Base-by-base conservation (phyloP, 2,329 filamentous ascomycete species). In the Microcera coccophila region DNA sequence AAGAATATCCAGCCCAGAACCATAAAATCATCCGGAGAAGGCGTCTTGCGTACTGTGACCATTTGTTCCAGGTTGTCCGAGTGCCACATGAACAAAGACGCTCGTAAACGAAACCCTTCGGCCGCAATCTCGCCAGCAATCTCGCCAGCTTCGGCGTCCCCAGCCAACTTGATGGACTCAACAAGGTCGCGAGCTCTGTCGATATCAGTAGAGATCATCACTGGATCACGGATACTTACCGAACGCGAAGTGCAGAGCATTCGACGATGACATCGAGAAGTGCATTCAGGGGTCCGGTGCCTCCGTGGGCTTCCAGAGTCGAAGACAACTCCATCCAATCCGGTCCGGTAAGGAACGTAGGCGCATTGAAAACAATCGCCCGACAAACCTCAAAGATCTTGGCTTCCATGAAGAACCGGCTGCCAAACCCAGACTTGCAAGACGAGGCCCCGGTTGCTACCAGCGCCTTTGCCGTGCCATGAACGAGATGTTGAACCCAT, bases 401-500 rank as follows among this genome's bases (percentile, higher is more conserved):
- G 1, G 61, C 54, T 16, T 66, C 62, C 0, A 51, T 37, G 1
- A 66, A 66, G 34, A 66, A 65, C 0, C 49, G 41, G 3, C 39
- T 48, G 2, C 57, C 61, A 5, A 42, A 39, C 2, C 53, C 55
- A 4, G 55, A 47, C 2, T 26, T 20, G 21, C 57, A 64, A 2
- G 47, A 33, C 14, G 38, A 18, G 12, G 64, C 60, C 0, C 64
- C 64, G 3, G 44, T 53, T 0, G 62, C 61, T 3, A 62, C 41
- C 1, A 66, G 46, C 0, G 64, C 62, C 1, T 47, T 62, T 0
- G 60, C 56, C 0, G 64, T 66, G 7, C 64, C 64, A 18, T 64
- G 59, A 0, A 66, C 58, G 18, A 66, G 52, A 10, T 66, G 64
- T 5, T 63, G 61, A 4, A 64, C 24, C 64, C 64, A 66, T 0